Base-by-base conservation (phyloP, 2,329 filamentous ascomycete species). In the Beauveria sp. region DNA sequence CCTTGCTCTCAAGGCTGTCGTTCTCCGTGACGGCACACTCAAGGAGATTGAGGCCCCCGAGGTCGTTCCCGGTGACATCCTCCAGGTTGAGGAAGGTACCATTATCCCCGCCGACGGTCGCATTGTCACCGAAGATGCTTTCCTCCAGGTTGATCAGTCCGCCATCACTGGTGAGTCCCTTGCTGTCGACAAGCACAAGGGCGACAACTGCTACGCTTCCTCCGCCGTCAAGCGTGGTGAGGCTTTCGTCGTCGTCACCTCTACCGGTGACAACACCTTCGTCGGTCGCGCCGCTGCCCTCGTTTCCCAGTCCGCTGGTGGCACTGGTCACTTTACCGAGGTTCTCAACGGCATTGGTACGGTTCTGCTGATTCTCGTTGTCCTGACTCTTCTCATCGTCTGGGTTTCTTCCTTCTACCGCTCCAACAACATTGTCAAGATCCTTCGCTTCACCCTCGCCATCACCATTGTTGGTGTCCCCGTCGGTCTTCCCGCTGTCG, bases 401-500 rank as follows among this genome's bases (percentile, higher is more conserved):
- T 96, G 91, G 91, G 79, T 96, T 64, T 86, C 89, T 20, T 90
- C 87, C 1, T 96, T 93, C 81, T 96, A 96, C 79, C 88, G 91
- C 63, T 93, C 89, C 71, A 93, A 93, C 76, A 75, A 73, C 62
- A 96, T 95, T 65, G 86, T 93, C 65, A 76, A 77, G 6, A 96
- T 96, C 63, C 86, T 96, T 53, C 82, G 89, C 66, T 95, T 91
- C 79, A 95, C 91, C 60, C 82, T 96, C 50, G 91, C 89, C 67
- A 93, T 96, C 69, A 95, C 90, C 69, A 93, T 96, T 66, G 90
- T 96, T 65, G 91, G 91, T 83, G 91, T 96, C 28, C 91, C 91
- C 60, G 91, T 96, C 77, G 91, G 91, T 87, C 90, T 96, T 66
- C 91, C 91, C 63, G 91, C 90, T 68, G 91, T 96, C 78, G 91